Evolutionary conservation across 2,329 filamentous ascomycete genomes (phyloP), one percentile per base, ranked within the genome.

Genomic region (Paraconiothyrium brasiliense): DNA sequence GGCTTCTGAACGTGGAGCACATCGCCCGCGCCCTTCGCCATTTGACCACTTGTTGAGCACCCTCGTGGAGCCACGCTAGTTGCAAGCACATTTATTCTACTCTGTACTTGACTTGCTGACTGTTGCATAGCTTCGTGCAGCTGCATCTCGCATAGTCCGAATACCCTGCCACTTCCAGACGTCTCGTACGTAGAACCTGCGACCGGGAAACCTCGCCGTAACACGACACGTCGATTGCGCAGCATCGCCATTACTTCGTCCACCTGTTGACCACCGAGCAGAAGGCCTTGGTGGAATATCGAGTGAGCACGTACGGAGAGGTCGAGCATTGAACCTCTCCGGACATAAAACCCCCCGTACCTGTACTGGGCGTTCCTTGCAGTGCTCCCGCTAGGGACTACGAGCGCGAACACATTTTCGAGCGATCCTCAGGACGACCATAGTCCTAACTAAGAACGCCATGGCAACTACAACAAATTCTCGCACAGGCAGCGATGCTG

Each of bases 271-370:
- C 37, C 49, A 44, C 41, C 49, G 49, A 54, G 32, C 41, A 22
- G 8, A 50, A 41, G 44, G 47, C 47, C 52, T 56, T 60, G 60
- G 47, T 59, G 47, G 27, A 54, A 49, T 20, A 43, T 46, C 39
- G 43, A 35, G 27, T 57, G 20, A 44, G 27, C 59, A 65, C 71
- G 78, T 80, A 76, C 78, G 78, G 78, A 73, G 78, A 79, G 78
- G 78, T 77, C 66, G 66, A 65, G 62, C 54, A 69, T 59, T 71
- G 66, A 66, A 75, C 78, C 78, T 80, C 78, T 80, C 78, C 78
- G 77, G 76, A 78, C 76, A 76, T 54, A 71, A 37, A 65, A 69
- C 67, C 64, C 54, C 62, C 64, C 65, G 66, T 62, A 67, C 65
- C 69, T 71, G 69, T 60, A 71, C 65, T 78, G 75, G 73, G 58